Conservation (phyloP, 169 alveolate species). For the Plasmodium ovale region DNA sequence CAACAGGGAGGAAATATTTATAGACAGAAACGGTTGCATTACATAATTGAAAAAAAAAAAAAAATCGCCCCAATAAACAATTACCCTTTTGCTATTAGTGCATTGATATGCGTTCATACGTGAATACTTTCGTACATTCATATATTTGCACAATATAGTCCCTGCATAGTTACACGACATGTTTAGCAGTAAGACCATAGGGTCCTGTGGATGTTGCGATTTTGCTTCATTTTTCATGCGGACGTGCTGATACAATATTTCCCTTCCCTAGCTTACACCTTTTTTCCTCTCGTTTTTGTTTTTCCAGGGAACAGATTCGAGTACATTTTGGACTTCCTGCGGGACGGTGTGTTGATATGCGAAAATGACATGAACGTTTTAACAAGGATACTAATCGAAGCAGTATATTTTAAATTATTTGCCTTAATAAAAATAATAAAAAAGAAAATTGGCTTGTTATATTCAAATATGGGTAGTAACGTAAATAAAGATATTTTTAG, state of each 20-base stretch:
- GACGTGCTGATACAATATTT: too few species aligned
- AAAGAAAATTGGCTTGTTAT: conserved; percentile 38
- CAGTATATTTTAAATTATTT: conserved; percentile 63
- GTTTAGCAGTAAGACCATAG: too few species aligned
- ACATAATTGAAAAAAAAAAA: too few species aligned
- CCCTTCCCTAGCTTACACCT: too few species aligned
- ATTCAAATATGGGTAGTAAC: conserved; percentile 39
- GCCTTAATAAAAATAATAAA: conserved; percentile 45
- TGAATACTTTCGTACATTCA: too few species aligned
- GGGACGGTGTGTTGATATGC: conserved; percentile 67
- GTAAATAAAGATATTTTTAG: conserved; percentile 49
- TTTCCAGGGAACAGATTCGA: conserved; percentile 46
- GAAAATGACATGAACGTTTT: conserved; percentile 57
- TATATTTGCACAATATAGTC: too few species aligned
- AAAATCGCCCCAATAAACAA: too few species aligned
- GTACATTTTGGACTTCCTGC: conserved; percentile 41
- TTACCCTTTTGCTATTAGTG: too few species aligned
- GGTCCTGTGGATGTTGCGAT: too few species aligned
- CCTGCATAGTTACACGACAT: too few species aligned
- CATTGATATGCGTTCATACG: too few species aligned
- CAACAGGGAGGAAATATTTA: conserved; percentile 69
- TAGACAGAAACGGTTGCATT: conserved; percentile 49
- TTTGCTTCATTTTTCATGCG: too few species aligned
- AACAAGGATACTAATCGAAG: conserved; percentile 63
- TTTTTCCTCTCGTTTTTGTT: neutral